Evolutionary conservation across 768 basidiomycete species (phyloP).

Genomic region (Hysterangium stoloniferum): DNA sequence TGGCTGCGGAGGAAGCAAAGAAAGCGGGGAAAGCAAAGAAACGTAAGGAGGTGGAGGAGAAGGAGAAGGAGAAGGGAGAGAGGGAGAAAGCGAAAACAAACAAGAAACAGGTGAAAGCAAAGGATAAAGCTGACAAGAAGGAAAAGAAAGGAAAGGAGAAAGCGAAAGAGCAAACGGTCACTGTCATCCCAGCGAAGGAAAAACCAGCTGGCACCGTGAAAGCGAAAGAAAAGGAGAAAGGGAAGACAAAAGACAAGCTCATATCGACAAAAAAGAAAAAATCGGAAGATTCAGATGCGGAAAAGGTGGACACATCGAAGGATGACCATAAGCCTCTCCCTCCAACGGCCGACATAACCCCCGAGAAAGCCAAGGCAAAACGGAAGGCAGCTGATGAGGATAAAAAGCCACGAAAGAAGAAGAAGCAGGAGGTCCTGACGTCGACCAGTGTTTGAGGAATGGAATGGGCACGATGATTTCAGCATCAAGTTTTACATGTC

Average conservation of each 20-base stretch:
- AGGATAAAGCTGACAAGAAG: conserved; percentile 20
- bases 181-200: too few species aligned
- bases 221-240: not conserved
- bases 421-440: not conserved
- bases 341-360: too few species aligned
- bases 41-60: conserved; percentile 24
- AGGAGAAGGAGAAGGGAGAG: conserved; percentile 12
- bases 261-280: too few species aligned
- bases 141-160: conserved; percentile 3
- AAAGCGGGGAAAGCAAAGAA: conserved; percentile 23
- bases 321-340: not conserved
- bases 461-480: too few species aligned
- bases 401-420: not conserved
- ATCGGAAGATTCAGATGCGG: not conserved
- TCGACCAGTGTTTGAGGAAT: too few species aligned
- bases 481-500: too few species aligned
- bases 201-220: not conserved
- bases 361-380: not conserved
- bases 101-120: not conserved
- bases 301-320: not conserved
- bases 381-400: not conserved
- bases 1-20: conserved; percentile 14
- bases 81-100: conserved; percentile 12
- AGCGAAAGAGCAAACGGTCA: not conserved
- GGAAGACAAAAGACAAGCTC: too few species aligned